A percentile compares a stretch with the other conserved stretches of the same genome.
Conservation (phyloP, 1,139 yeast species). For the Suhomyces atakaporum region DNA sequence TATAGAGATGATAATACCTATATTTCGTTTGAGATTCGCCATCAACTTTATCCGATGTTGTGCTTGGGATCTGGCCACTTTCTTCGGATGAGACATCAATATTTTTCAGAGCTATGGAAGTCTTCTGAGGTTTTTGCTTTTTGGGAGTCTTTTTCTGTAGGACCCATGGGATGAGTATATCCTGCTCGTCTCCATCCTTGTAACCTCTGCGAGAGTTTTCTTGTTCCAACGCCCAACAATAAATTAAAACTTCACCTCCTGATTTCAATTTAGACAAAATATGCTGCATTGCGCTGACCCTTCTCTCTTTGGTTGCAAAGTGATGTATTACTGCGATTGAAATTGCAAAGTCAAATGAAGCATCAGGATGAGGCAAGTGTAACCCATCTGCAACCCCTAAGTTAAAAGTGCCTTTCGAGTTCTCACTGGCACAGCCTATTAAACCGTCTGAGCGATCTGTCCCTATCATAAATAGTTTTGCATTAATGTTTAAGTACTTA, state of each 20-base stretch:
- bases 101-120: background rate
- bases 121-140: slow-evolving; percentile 16
- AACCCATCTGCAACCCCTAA: slow-evolving; percentile 78
- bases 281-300: slow-evolving; percentile 71
- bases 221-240: slow-evolving; percentile 97
- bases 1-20: slow-evolving; percentile 86
- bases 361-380: slow-evolving; percentile 61
- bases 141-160: slow-evolving; percentile 41
- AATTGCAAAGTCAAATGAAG: slow-evolving; percentile 81
- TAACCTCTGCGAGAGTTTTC: slow-evolving; percentile 83
- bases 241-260: slow-evolving; percentile 74
- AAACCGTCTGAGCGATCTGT: slow-evolving; percentile 84
- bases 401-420: slow-evolving; percentile 36
- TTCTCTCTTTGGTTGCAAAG: slow-evolving; percentile 79
- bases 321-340: slow-evolving; percentile 97
- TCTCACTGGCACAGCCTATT: slow-evolving; percentile 63
- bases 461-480: slow-evolving; percentile 69
- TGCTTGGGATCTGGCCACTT: slow-evolving; percentile 4
- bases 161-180: slow-evolving; percentile 95
- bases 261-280: slow-evolving; percentile 58
- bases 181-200: slow-evolving; percentile 88
- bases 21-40: slow-evolving; percentile 52
- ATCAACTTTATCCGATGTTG: slow-evolving; percentile 14
- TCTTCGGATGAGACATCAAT: background rate
- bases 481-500: slow-evolving; percentile 76